Evolutionary conservation across 2,329 filamentous ascomycete genomes (phyloP).

Genomic region (Aspergillus sp.): DNA sequence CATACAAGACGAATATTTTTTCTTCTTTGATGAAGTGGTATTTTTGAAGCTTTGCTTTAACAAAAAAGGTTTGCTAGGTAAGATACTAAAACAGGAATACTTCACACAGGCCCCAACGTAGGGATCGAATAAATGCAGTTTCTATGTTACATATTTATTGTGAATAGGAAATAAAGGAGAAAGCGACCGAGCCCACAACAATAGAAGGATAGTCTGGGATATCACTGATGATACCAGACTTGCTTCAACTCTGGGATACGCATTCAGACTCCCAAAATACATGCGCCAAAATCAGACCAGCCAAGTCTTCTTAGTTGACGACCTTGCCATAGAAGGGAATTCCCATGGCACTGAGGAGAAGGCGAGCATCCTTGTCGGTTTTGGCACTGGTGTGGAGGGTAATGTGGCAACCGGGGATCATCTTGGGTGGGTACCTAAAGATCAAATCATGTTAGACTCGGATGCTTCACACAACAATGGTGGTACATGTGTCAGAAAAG

Average conservation of each 20-base stretch:
- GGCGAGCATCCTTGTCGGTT: slow-evolving; percentile 76
- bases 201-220: too few species aligned
- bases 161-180: not conserved
- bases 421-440: slow-evolving; percentile 58
- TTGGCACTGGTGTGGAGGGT: slow-evolving; percentile 79
- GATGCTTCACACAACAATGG: too few species aligned
- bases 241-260: too few species aligned
- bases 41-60: too few species aligned
- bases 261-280: not conserved
- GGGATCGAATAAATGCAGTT: not conserved
- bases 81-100: slow-evolving; percentile 12
- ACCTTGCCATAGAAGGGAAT: slow-evolving; percentile 79
- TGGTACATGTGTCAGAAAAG: not conserved
- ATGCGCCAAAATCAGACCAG: not conserved
- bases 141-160: slow-evolving; percentile 11
- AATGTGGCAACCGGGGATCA: slow-evolving; percentile 83
- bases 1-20: too few species aligned
- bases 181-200: too few species aligned
- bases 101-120: slow-evolving; percentile 11
- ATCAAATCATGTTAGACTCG: slow-evolving; percentile 2
- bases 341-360: slow-evolving; percentile 68
- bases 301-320: slow-evolving; percentile 37
- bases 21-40: too few species aligned
- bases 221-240: too few species aligned
- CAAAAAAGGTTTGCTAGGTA: not conserved